Percentiles rank a stretch among this genome's conserved stretches.
These are phyloP conservation scores for Verticillium tricorpus DNA, from an alignment of 2,329 filamentous ascomycete species.

Conservation along the genomic window DNA sequence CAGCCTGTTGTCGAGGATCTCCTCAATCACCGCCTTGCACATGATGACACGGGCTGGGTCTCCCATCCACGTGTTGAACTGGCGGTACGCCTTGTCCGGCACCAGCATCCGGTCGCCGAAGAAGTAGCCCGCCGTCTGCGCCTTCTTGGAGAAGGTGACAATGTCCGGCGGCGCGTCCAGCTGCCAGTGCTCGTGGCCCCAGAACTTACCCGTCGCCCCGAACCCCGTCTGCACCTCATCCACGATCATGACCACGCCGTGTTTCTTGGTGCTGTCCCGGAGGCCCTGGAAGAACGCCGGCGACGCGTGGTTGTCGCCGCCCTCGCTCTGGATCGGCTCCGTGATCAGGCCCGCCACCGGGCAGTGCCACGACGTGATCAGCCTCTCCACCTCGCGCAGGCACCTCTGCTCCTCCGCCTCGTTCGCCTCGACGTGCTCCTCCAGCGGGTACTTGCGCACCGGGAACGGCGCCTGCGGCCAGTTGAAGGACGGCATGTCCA, in stretches of 20 bases:
- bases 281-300: conserved; percentile 74
- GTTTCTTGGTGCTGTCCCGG: conserved; percentile 64
- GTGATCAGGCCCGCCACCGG: conserved; percentile 71
- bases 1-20: conserved; percentile 65
- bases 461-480: conserved; percentile 84
- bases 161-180: conserved; percentile 70
- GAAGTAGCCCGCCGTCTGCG: conserved; percentile 80
- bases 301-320: conserved; percentile 79
- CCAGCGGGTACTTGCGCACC: conserved; percentile 70
- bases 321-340: conserved; percentile 80
- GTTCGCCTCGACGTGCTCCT: conserved; percentile 66
- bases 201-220: conserved; percentile 82
- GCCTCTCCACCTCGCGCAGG: conserved; percentile 66
- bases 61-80: conserved; percentile 72
- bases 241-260: conserved; percentile 70
- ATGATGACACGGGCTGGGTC: conserved; percentile 73
- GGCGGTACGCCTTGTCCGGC: conserved; percentile 78
- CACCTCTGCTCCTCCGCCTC: conserved; percentile 66
- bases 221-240: conserved; percentile 61
- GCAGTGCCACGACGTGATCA: conserved; percentile 63
- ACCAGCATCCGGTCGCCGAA: conserved; percentile 69
- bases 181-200: conserved; percentile 84
- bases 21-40: conserved; percentile 72
- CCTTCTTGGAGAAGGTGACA: conserved; percentile 87
- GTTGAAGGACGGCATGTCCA: conserved; percentile 84